Conservation (phyloP, 2,329 filamentous ascomycete genomes). For the Epichloe gansuensis region DNA sequence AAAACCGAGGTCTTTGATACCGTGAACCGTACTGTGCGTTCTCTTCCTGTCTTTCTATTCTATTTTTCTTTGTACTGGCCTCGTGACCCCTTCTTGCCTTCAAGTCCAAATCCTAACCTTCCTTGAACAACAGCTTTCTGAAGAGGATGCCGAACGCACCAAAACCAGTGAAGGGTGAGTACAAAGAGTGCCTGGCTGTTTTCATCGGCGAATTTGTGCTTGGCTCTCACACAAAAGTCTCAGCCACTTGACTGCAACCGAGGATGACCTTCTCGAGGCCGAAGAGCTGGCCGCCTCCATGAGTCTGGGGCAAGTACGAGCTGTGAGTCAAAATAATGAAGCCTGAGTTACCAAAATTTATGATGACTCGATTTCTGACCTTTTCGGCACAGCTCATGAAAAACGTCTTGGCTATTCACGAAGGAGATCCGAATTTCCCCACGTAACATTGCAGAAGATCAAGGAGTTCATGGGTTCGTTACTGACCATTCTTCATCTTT, state of each 20-base stretch:
- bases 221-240: not conserved
- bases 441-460: slow-evolving; percentile 22
- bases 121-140: not conserved
- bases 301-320: slow-evolving; percentile 27
- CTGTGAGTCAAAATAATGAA: slow-evolving; percentile 10
- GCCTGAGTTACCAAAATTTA: too few species aligned
- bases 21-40: not conserved
- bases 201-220: not conserved
- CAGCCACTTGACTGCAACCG: slow-evolving; percentile 25
- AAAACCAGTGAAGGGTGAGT: slow-evolving; percentile 1
- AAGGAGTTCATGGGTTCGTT: slow-evolving; percentile 23
- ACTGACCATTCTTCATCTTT: too few species aligned
- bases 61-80: too few species aligned
- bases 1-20: not conserved
- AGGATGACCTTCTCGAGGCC: slow-evolving; percentile 33
- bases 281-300: slow-evolving; percentile 29
- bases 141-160: not conserved
- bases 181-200: not conserved
- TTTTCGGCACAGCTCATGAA: slow-evolving; percentile 19
- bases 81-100: too few species aligned
- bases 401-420: slow-evolving; percentile 24
- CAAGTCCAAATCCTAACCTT: not conserved
- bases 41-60: not conserved
- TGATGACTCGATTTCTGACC: not conserved
- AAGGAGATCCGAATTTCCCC: slow-evolving; percentile 32